Percentiles rank a stretch among this genome's conserved stretches.
These are phyloP conservation scores for Trichoderma sp. DNA, from an alignment of 2,329 filamentous ascomycete genomes.

Conservation along the genomic window DNA sequence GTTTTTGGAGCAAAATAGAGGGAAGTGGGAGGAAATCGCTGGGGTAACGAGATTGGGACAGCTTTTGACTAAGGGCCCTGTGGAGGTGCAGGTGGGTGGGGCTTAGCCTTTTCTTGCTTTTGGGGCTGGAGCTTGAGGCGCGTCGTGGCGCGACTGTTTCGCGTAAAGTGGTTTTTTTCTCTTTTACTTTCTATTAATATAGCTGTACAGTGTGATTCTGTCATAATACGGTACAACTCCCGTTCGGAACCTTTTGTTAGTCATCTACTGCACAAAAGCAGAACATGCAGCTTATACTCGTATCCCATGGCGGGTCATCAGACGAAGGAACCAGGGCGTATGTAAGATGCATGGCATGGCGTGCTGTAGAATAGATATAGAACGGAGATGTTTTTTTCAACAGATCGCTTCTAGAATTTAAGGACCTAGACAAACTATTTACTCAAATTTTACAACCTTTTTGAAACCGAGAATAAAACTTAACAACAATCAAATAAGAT, in stretches of 20 bases:
- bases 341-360: neutral
- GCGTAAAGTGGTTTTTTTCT: conserved; percentile 36
- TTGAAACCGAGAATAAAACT: neutral
- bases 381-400: neutral
- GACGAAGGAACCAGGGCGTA: neutral
- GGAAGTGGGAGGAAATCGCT: conserved; percentile 22
- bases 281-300: neutral
- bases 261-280: neutral
- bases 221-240: neutral
- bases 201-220: neutral
- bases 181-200: too few relatives aligned
- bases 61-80: conserved; percentile 2
- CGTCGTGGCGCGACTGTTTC: conserved; percentile 37
- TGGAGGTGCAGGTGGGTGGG: conserved; percentile 8
- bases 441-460: neutral
- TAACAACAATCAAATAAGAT: neutral
- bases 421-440: neutral
- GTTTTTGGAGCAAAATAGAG: conserved; percentile 1
- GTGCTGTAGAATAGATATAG: neutral
- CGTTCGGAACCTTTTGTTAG: neutral
- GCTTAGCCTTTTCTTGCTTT: conserved; percentile 24
- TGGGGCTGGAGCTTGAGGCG: conserved; percentile 30
- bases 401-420: neutral
- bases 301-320: neutral
- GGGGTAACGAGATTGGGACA: conserved; percentile 27